Base-by-base conservation (phyloP, 306 rosid species). In the Pyrus betulifolia region DNA sequence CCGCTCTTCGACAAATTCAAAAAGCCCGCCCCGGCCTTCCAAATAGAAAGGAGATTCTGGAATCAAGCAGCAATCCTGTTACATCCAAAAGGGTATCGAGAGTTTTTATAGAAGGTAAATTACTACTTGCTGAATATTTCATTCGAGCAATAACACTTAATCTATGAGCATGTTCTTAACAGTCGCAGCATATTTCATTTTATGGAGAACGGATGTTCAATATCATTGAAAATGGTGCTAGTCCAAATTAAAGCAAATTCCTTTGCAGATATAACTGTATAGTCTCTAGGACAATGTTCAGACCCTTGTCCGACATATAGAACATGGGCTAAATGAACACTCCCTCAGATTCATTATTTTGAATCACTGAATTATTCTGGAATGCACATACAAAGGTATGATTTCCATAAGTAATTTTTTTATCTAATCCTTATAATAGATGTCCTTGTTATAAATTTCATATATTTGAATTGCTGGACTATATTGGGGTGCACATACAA, bases 41-140 rank as follows among this genome's bases (percentile, higher is more conserved):
- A 90, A 92, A 85, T 85, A 92, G 88, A 94, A 95, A 30, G 97
- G 92, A 72, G 96, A 90, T 87, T 95, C 98, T 46, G 98, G 97
- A 89, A 95, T 88, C 89, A 95, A 88, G 88, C 98, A 92, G 84
- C 98, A 95, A 85, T 92, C 97, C 98, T 92, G 96, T 88, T 82
- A 86, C 77, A 89, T 72, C 59, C 55, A 68, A 81, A 42, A 63
- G 69, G 79, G 69, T 55, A 79, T 88, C 31, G 87, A 84, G 49
- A 73, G 74, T 46, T 62, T 67, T 69, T 70, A 42, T 15, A 61
- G 27, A 38, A 30, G 74, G 46, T 46, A 27, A 52, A 9, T 33
- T 11, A 18, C 57, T 27, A 75, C 27, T 35, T 8, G 22, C 12
- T 57, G 22, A 33, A 40, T 31, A 70, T 33, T 23, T 38, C 28